Evolutionary conservation across 495 filamentous ascomycete species (phyloP).

Genomic region (Aspergillus haitiensis): DNA sequence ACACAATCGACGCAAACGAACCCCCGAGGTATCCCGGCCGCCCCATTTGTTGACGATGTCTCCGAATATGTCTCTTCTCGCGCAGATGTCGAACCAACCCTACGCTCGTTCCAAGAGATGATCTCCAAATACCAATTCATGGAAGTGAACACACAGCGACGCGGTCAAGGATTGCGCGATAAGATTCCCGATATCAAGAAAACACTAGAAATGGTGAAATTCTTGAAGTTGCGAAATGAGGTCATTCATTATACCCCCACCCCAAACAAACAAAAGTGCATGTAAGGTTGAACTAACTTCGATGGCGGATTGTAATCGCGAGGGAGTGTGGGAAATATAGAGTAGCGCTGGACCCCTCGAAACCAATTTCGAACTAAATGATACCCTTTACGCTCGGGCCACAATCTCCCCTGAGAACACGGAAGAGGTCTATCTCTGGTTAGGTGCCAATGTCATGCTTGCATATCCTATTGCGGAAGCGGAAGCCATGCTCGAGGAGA

Average conservation of each 20-base stretch:
- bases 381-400: conserved; percentile 91
- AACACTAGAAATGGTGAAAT: conserved; percentile 90
- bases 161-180: conserved; percentile 80
- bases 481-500: conserved; percentile 71
- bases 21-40: conserved; percentile 88
- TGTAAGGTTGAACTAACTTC: too few relatives aligned
- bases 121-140: conserved; percentile 99
- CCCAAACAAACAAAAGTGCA: too few relatives aligned
- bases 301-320: too few relatives aligned
- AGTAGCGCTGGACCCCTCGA: conserved; percentile 52
- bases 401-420: conserved; percentile 75
- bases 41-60: conserved; percentile 95
- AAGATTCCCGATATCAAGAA: conserved; percentile 98
- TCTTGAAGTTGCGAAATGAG: conserved; percentile 60
- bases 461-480: conserved; percentile 90
- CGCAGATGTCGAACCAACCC: conserved; percentile 81
- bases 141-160: conserved; percentile 86
- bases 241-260: conserved; percentile 3
- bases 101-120: conserved; percentile 97
- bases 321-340: background rate
- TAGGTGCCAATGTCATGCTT: conserved; percentile 98
- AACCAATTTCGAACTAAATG: conserved; percentile 93
- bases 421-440: conserved; percentile 95
- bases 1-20: conserved; percentile 59
- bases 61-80: conserved; percentile 89